Conservation (phyloP, 2,329 filamentous ascomycete genomes). For the Colletotrichum kahawae region DNA sequence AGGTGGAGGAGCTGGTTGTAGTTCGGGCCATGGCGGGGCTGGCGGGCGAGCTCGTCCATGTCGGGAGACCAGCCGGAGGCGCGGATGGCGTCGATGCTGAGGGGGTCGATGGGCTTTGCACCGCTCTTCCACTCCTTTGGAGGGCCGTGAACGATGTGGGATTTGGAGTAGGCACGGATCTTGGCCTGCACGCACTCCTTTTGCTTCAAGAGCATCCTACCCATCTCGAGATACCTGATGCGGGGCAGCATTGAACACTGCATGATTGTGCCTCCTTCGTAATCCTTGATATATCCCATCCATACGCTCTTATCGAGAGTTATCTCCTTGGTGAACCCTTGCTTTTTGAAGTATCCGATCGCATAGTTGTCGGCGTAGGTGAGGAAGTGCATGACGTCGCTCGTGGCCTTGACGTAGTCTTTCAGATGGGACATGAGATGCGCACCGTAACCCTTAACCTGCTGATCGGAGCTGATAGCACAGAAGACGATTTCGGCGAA, state of each 20-base stretch:
- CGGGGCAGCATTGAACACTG: constrained; percentile 97
- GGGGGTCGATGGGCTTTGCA: constrained; percentile 78
- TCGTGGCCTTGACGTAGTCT: constrained; percentile 97
- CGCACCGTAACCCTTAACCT: constrained; percentile 97
- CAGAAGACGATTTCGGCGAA: constrained; percentile 99
- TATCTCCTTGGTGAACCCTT: constrained; percentile 98
- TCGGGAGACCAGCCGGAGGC: constrained; percentile 94
- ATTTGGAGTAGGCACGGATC: constrained; percentile 88
- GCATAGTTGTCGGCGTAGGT: constrained; percentile 99
- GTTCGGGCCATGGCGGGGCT: constrained; percentile 94
- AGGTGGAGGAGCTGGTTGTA: constrained; percentile 93
- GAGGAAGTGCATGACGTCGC: constrained; percentile 96
- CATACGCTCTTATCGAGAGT: constrained; percentile 87
- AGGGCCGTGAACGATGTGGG: constrained; percentile 84
- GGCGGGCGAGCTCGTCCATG: constrained; percentile 95
- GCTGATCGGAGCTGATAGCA: constrained; percentile 95
- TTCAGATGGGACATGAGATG: constrained; percentile 98
- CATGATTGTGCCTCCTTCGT: constrained; percentile 99
- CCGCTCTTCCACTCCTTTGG: constrained; percentile 86
- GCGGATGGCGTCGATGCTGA: constrained; percentile 86
- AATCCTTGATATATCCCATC: constrained; percentile 99
- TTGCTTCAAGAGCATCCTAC: constrained; percentile 95
- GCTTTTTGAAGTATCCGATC: constrained; percentile 99
- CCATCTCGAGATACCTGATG: constrained; percentile 90
- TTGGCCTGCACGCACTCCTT: constrained; percentile 96